Evolutionary conservation across 495 filamentous ascomycete genomes (phyloP), one percentile per base, ranked within the genome.

Genomic region (Neurospora terricola): DNA sequence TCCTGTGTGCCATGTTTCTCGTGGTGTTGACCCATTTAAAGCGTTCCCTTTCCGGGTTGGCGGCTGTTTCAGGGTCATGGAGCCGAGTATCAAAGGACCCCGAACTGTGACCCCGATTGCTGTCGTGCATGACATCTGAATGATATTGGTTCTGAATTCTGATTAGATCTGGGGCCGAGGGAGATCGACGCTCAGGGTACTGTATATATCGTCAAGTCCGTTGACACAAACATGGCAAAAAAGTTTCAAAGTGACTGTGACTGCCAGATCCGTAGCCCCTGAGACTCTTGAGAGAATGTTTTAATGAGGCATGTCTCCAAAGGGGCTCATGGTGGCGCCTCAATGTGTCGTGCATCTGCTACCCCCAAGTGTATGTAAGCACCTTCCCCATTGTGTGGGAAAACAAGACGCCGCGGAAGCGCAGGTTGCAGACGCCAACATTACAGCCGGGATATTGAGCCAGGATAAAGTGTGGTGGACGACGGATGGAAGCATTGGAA

Each of bases 401-500:
- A 21, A 54, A 43, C 71, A 62, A 74, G 40, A 66, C 73, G 70
- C 48, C 48, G 42, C 72, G 72, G 42, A 36, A 23, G 72, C 71
- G 74, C 74, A 76, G 54, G 2, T 66, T 72, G 72, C 74, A 76
- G 74, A 74, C 72, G 71, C 72, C 70, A 72, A 39, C 74, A 76
- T 66, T 16, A 34, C 69, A 76, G 71, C 30, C 74, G 72, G 66
- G 76, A 73, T 73, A 78, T 76, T 77, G 72, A 36, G 62, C 73
- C 11, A 18, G 75, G 69, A 40, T 69, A 66, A 27, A 77, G 73
- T 62, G 34, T 78, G 76, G 71, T 54, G 54, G 75, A 77, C 40
- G 77, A 70, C 75, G 73, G 72, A 70, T 73, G 70, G 48, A 72
- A 75, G 77, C 75, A 78, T 78, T 73, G 75, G 73, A 59, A 73